Evolutionary conservation across 2,329 filamentous ascomycete species (phyloP), one percentile per base, ranked within the genome.

Genomic region (Oidium heveae): DNA sequence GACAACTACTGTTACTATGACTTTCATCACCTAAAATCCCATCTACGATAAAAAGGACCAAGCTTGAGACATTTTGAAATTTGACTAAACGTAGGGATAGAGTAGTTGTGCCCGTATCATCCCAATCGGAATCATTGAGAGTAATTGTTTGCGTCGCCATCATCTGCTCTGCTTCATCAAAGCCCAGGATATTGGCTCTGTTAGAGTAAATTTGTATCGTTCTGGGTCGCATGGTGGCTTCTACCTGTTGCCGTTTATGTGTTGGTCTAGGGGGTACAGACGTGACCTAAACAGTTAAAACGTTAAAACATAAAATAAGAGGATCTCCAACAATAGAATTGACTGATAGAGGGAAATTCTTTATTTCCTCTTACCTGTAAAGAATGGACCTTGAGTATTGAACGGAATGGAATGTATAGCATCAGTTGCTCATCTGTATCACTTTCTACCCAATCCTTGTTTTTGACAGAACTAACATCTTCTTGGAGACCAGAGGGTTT

Each of bases 341-440:
- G 24, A 28, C 24, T 28, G 6, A 28, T 28, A 3, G 24, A 28
- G 24, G 6, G 24, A 28, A 28, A 28, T 3, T 28, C 6, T 28
- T 28, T 28, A 6, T 3, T 6, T 28, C 6, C 6, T 59, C 68
- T 56, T 69, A 77, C 77, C 71, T 82, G 79, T 34, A 82, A 69
- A 12, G 86, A 88, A 69, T 95, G 89, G 53, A 96, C 75, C 72
- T 96, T 98, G 59, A 94, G 67, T 51, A 80, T 85, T 34, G 82
- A 79, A 67, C 88, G 82, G 70, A 98, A 94, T 0, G 91, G 89
- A 56, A 93, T 74, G 68, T 82, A 96, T 50, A 98, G 75, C 75
- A 96, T 84, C 58, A 98, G 72, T 72, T 98, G 91, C 70, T 96
- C 88, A 65, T 98, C 91, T 37, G 89, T 93, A 65, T 95, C 89